A percentile compares a stretch with the other conserved stretches of the same genome.
Conservation (phyloP, 805 yeast species). For the Priceomyces fermenticarens region DNA sequence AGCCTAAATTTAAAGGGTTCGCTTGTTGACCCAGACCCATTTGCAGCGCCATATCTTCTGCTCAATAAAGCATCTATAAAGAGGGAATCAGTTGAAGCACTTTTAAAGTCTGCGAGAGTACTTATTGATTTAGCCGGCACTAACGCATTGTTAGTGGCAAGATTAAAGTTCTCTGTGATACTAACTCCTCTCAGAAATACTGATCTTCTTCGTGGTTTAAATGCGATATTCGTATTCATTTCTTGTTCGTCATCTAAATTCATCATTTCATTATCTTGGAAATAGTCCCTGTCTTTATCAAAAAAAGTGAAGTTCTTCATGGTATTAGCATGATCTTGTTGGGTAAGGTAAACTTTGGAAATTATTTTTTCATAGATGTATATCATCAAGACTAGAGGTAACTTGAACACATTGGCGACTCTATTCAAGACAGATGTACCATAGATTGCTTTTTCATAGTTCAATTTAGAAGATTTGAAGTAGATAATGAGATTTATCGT, state of each 20-base stretch:
- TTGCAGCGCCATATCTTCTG: constrained; percentile 20
- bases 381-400: constrained; percentile 33
- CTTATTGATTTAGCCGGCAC: constrained; percentile 29
- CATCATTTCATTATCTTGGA: constrained; percentile 28
- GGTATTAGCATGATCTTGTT: constrained; percentile 9
- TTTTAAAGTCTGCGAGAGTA: constrained; percentile 32
- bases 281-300: constrained; percentile 23
- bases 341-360: constrained; percentile 16
- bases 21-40: not conserved
- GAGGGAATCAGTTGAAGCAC: constrained; percentile 38
- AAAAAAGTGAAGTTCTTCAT: constrained; percentile 37
- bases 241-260: constrained; percentile 22
- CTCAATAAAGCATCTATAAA: constrained; percentile 33
- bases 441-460: constrained; percentile 7
- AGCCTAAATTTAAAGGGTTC: constrained; percentile 4
- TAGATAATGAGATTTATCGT: constrained; percentile 37
- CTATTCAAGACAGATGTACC: constrained; percentile 8
- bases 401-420: constrained; percentile 26
- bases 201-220: constrained; percentile 26
- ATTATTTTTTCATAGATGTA: constrained; percentile 30
- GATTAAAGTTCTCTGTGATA: constrained; percentile 12
- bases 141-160: constrained; percentile 9
- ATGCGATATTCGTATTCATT: constrained; percentile 17
- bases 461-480: constrained; percentile 28
- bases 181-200: constrained; percentile 13